A percentile compares a stretch with the other conserved stretches of the same genome.
phyloP scores from a whole-genome alignment of 306 rosid species.

The Casuarina equisetifolia region DNA sequence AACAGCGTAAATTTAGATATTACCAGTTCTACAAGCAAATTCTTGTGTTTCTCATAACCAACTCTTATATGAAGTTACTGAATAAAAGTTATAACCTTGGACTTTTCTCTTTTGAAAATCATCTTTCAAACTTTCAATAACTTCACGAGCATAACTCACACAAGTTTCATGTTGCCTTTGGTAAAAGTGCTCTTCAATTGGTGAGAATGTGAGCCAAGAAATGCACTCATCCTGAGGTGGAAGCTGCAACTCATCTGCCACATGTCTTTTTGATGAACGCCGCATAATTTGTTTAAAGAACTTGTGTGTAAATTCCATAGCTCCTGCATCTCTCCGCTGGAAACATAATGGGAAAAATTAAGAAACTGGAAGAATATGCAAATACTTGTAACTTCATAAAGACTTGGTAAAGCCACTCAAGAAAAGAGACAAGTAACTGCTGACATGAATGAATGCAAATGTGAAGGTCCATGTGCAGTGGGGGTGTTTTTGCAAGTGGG shows the following conservation, averaged over 20 bases:
- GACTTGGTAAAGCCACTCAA: background rate
- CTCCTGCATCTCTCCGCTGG: constrained; percentile 79
- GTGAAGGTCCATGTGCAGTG: background rate
- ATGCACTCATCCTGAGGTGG: constrained; percentile 90
- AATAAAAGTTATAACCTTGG: constrained; percentile 53
- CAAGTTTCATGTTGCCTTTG: constrained; percentile 97
- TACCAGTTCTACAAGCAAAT: constrained; percentile 19
- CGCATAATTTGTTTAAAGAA: constrained; percentile 90
- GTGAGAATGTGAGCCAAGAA: constrained; percentile 86
- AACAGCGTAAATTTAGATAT: constrained; percentile 35
- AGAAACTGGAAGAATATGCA: constrained; percentile 18
- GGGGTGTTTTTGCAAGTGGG: background rate
- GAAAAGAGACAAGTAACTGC: background rate
- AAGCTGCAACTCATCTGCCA: constrained; percentile 88
- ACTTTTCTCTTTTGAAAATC: constrained; percentile 63
- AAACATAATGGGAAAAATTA: constrained; percentile 27
- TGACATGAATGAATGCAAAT: background rate
- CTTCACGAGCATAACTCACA: constrained; percentile 80
- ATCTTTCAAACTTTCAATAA: constrained; percentile 72
- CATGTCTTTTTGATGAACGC: constrained; percentile 83
- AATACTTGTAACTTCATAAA: constrained; percentile 6
- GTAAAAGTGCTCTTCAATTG: constrained; percentile 91
- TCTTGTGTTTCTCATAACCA: constrained; percentile 20
- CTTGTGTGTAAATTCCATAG: constrained; percentile 73
- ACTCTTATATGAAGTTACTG: constrained; percentile 35